Conservation (phyloP, 805 yeast species). For the Lachancea mirantina region DNA sequence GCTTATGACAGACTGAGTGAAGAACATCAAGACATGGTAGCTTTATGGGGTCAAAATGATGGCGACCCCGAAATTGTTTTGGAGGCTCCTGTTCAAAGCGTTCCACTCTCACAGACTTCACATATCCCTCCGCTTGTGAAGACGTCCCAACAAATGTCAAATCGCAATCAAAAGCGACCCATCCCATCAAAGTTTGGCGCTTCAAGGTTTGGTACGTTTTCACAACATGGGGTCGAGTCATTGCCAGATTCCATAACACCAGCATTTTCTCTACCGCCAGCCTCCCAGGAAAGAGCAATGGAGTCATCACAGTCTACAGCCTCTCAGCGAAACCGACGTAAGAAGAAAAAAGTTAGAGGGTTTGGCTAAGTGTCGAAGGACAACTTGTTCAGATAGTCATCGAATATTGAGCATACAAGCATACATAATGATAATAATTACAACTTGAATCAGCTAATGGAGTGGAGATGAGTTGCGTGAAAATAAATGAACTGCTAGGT, state of each 20-base stretch:
- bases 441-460: too few species aligned
- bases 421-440: too few species aligned
- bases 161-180: conserved; percentile 1
- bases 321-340: conserved; percentile 23
- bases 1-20: conserved; percentile 10
- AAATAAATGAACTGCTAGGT: too few species aligned
- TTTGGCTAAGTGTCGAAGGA: too few species aligned
- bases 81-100: neutral
- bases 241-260: conserved; percentile 29
- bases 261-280: conserved; percentile 24
- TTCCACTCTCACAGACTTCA: conserved; percentile 8
- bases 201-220: neutral
- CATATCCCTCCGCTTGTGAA: conserved; percentile 26
- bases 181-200: neutral
- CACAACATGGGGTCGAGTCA: conserved; percentile 1
- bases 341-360: conserved; percentile 44
- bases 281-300: conserved; percentile 16
- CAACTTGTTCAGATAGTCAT: too few species aligned
- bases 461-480: too few species aligned
- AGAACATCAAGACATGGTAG: conserved; percentile 15
- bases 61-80: neutral
- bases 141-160: conserved; percentile 25
- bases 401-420: too few species aligned
- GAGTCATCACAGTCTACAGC: conserved; percentile 17
- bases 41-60: conserved; percentile 21